phyloP scores from a whole-genome alignment of 306 rosid genomes.

The Senna siamea region DNA sequence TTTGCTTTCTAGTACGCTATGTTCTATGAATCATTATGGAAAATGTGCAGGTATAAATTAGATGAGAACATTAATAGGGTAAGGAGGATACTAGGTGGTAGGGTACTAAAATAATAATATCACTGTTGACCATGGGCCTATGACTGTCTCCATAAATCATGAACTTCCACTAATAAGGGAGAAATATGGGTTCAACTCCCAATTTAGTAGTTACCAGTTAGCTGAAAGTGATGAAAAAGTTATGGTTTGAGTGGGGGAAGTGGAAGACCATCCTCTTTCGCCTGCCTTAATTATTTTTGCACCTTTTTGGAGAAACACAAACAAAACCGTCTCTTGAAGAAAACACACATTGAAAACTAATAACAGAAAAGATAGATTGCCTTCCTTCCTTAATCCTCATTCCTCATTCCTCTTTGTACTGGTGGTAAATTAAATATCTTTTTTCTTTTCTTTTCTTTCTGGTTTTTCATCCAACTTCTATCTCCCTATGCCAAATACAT shows the following conservation, averaged over 20 bases:
- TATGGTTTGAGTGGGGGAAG: slow-evolving; percentile 10
- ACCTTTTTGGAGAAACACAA: not conserved
- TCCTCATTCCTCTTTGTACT: not conserved
- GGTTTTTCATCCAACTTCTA: not conserved
- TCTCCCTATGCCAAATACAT: not conserved
- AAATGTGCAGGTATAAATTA: not conserved
- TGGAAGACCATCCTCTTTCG: not conserved
- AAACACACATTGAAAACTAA: not conserved
- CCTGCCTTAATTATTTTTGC: not conserved
- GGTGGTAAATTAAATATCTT: not conserved
- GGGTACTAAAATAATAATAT: slow-evolving; percentile 28
- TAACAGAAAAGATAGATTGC: too few relatives aligned
- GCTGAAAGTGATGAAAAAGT: slow-evolving; percentile 19
- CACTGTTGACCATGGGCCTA: not conserved
- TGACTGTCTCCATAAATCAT: not conserved
- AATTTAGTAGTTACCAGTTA: slow-evolving; percentile 6
- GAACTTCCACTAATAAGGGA: not conserved
- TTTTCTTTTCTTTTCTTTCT: not conserved
- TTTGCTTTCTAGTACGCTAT: not conserved
- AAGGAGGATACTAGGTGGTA: slow-evolving; percentile 3
- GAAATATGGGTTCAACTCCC: slow-evolving; percentile 28
- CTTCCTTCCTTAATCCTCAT: too few relatives aligned
- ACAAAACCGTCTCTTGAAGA: not conserved
- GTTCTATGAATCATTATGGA: not conserved
- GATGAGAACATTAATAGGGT: not conserved